Evolutionary conservation across 768 basidiomycete genomes (phyloP), one percentile per base, ranked within the genome.

Genomic region (Podaxis sp.): DNA sequence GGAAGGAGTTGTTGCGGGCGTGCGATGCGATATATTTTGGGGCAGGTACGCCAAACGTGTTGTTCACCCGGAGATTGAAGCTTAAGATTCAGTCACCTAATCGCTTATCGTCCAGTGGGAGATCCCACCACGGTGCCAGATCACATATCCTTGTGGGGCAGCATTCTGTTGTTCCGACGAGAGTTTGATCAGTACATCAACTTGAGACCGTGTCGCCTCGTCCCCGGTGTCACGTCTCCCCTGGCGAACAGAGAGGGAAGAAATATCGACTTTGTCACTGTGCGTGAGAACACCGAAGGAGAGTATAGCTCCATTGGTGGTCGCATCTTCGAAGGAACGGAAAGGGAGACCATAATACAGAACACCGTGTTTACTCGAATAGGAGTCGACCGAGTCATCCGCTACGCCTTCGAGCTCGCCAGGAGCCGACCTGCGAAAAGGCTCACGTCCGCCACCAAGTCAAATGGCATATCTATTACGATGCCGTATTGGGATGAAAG

Each of bases 241-340:
- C 74, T 84, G 36, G 76, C 77, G n/a, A 78, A 79, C 60, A 75
- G 78, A 46, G 72, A 68, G 15, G 71, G 69, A 1, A 75, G 77
- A 60, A 72, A 78, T 0, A 79, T 84, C 53, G 82, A 86, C 68
- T 84, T 83, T 73, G 73, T 81, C 58, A 84, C 83, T 41, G 80
- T 84, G 11, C 75, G 84, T 50, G 84, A 86, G 70, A 86, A 86
- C 66, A 81, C 78, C 10, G 84, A 86, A 66, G 84, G 84, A 56
- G 82, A 84, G 67, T 84, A 83, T 68, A 80, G 81, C n/a, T 79
- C 78, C 5, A 78, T 82, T 64, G 72, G 82, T 68, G 72, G 83
- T 60, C 66, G 75, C 58, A 77, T 77, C n/a, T 77, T 77, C 60
- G 71, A 74, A 63, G 77, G 75, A 44, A 80, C 77, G 22, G 74